These are phyloP conservation scores for Pseudogymnoascus sp. DNA, from an alignment of 2,329 filamentous ascomycete genomes.

Conservation along the genomic window DNA sequence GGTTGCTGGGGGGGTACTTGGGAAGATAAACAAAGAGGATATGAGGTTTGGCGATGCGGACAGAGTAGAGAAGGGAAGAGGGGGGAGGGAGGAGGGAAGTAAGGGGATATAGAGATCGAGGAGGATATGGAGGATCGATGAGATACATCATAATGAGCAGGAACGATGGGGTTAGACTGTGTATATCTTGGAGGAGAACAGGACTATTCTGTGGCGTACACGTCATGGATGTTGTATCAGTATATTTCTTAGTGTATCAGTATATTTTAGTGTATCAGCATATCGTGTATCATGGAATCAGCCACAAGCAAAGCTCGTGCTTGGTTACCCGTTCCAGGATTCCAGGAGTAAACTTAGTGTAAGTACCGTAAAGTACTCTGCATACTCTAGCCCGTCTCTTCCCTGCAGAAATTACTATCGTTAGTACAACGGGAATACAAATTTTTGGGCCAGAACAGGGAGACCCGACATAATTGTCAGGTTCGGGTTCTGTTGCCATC, in stretches of 20 bases:
- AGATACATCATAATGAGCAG: background rate
- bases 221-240: background rate
- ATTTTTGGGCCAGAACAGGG: background rate
- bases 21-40: background rate
- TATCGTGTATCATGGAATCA: background rate
- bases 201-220: background rate
- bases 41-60: too few relatives aligned
- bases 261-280: too few relatives aligned
- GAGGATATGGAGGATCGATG: background rate
- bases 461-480: background rate
- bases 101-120: background rate
- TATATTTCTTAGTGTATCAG: background rate
- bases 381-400: background rate
- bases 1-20: background rate
- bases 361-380: background rate
- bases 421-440: background rate
- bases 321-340: background rate
- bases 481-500: background rate
- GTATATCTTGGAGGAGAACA: background rate
- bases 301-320: background rate
- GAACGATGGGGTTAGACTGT: background rate
- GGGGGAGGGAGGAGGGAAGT: background rate
- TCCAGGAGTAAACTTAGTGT: background rate
- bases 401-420: background rate
- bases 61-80: too few relatives aligned